Base-by-base conservation (phyloP, 257 asterid species). In the Craterostigma plantagineum region DNA sequence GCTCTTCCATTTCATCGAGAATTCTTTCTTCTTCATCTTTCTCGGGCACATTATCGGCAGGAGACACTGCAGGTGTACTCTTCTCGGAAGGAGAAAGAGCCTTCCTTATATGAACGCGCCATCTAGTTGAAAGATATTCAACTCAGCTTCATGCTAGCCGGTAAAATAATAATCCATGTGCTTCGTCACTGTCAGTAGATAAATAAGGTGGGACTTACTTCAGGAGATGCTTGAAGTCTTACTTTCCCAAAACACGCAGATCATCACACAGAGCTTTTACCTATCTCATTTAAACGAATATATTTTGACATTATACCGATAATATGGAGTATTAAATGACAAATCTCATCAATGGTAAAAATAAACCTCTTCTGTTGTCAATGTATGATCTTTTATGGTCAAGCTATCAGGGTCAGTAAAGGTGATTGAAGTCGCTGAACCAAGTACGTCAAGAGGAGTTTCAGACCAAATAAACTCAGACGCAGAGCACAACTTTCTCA, bases 241-340 rank as follows among this genome's bases (percentile, higher is more conserved):
- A 94, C 72, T 79, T 90, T 52, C 94, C 94, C 37, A 79, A 45
- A 61, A 90, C 81, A 14, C 79, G 77, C 40, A 83, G 70, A 62
- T 90, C 94, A 27, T 83, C 99, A 39, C 96, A 90, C 11, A 77
- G 72, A 49, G 78, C 69, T 67, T 65, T 90, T 49, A 90, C 78
- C 96, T 90, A 65, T 50, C 33, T 16, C 59, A 52, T 13, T 33
- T 18, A 42, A 38, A 35, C 13, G 38, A 59, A 42, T 39, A 39
- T 35, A 18, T 48, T 12, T 36, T 1, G 1, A 64, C n/a, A 41
- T 15, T 34, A 33, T 41, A 44, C n/a, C 40, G 18, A 9, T 9
- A 7, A 42, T 39, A 34, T 4, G 39, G 30, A 23, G 30, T 23
- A 23, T 23, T 37, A 15, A 16, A 33, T 36, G 11, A 11, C 5